These are phyloP conservation scores for Sequoia sempervirens DNA, from an alignment of 75 land plant species.

Conservation along the genomic window DNA sequence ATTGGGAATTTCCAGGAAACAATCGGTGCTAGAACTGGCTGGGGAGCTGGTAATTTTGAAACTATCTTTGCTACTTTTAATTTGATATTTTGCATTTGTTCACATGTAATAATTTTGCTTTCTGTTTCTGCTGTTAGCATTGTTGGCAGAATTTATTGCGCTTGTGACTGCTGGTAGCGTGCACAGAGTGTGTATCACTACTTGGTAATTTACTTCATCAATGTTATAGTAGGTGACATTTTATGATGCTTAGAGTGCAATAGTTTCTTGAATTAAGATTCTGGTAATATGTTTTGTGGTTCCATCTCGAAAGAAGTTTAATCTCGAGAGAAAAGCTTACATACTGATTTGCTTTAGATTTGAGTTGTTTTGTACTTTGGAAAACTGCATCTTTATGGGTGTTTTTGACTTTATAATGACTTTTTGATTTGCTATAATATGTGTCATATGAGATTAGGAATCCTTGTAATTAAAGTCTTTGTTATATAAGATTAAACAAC, in stretches of 20 bases:
- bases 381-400: not conserved
- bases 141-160: slow-evolving; percentile 78
- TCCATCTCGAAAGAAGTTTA: not conserved
- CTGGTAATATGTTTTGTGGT: not conserved
- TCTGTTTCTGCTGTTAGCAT: slow-evolving; percentile 35
- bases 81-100: slow-evolving; percentile 1
- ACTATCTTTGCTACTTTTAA: slow-evolving; percentile 1
- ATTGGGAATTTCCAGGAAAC: slow-evolving; percentile 91
- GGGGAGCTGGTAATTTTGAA: slow-evolving; percentile 81
- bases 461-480: too few relatives aligned
- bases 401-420: not conserved
- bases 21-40: slow-evolving; percentile 62
- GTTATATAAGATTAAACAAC: too few relatives aligned
- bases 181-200: slow-evolving; percentile 91
- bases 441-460: too few relatives aligned
- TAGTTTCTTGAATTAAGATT: not conserved
- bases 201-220: slow-evolving; percentile 53
- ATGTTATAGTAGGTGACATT: not conserved
- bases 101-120: not conserved
- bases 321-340: not conserved
- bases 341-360: not conserved
- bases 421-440: not conserved
- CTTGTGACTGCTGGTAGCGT: slow-evolving; percentile 83
- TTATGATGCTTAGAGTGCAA: not conserved
- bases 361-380: not conserved